Base-by-base conservation (phyloP, 352 stramenopile genomes). In the Blastocystis sp. region DNA sequence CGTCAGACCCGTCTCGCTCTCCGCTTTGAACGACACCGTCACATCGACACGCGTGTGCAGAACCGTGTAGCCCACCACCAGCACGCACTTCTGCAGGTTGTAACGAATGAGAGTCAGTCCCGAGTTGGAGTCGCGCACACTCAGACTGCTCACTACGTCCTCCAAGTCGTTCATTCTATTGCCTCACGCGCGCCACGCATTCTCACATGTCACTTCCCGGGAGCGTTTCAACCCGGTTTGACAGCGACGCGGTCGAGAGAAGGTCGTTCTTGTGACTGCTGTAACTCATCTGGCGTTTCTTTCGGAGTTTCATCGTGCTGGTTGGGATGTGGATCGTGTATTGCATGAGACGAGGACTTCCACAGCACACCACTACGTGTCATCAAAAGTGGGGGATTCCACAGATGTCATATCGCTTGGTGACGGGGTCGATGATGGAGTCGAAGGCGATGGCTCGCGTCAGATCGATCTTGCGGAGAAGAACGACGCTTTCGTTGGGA, bases 361-460 rank as follows among this genome's bases (percentile, higher is more conserved):
- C 55, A 16, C 60, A 55, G 3, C n/a, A 21, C 12, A 85, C n/a
- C 35, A 69, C 74, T 85, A 69, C 33, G 63, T 24, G 26, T 85
- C 9, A 85, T 6, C 41, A 2, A 29, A 24, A 39, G 33, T 2
- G 35, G 19, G 10, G 6, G 19, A 21, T 1, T 31, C n/a, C 35
- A 85, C 74, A 70, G 51, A 85, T 10, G 12, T n/a, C 33, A 24
- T 67, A 85, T n/a, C 55, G 10, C 31, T 69, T 67, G n/a, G 67
- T 29, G 3, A 3, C 21, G 13, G 29, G 45, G 50, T 85, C 60
- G 21, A 85, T 9, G 41, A 69, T 59, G 9, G 74, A 85, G 26
- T 85, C 50, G 74, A 85, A 85, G 4, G 55, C 12, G 45, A 29
- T 3, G 4, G 55, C 74, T 2, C 37, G 39, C 29, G 55, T 67